These are phyloP conservation scores for Mycena latifolia DNA, from an alignment of 768 basidiomycete species.

Conservation along the genomic window DNA sequence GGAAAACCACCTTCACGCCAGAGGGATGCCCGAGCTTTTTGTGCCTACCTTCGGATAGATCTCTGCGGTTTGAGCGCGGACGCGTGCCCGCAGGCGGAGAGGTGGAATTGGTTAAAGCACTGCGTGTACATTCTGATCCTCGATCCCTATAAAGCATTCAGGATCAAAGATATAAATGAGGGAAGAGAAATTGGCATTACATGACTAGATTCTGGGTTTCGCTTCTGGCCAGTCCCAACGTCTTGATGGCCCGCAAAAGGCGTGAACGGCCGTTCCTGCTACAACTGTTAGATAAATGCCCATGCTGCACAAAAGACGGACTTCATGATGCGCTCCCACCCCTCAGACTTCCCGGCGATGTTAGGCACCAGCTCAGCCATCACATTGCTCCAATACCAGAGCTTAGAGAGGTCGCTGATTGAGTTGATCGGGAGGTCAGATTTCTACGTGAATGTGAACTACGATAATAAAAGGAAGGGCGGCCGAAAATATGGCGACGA, in stretches of 20 bases:
- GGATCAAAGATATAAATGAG: background rate
- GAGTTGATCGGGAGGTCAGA: conserved; percentile 71
- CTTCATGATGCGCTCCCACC: conserved; percentile 72
- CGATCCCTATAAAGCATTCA: conserved; percentile 76
- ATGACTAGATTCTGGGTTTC: conserved; percentile 66
- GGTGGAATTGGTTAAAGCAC: conserved; percentile 90
- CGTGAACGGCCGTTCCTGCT: conserved; percentile 73
- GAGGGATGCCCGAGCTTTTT: conserved; percentile 72
- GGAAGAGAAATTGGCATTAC: conserved; percentile 72
- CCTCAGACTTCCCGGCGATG: conserved; percentile 88
- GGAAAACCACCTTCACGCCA: conserved; percentile 78
- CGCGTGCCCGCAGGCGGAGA: conserved; percentile 71
- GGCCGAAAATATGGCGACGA: background rate
- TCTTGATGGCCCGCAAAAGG: conserved; percentile 79
- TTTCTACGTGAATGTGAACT: conserved; percentile 63
- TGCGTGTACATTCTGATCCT: conserved; percentile 86
- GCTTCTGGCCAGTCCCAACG: conserved; percentile 67
- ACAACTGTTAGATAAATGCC: no score
- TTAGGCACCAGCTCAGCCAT: conserved; percentile 82
- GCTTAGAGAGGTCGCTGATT: conserved; percentile 71
- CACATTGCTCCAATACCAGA: conserved; percentile 88
- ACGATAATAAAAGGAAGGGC: no score
- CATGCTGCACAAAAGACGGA: conserved; percentile 41
- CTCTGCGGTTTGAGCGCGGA: conserved; percentile 78
- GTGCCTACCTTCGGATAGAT: conserved; percentile 66